Conservation (phyloP, 305 asterid species). For the Andrographis paniculata region DNA sequence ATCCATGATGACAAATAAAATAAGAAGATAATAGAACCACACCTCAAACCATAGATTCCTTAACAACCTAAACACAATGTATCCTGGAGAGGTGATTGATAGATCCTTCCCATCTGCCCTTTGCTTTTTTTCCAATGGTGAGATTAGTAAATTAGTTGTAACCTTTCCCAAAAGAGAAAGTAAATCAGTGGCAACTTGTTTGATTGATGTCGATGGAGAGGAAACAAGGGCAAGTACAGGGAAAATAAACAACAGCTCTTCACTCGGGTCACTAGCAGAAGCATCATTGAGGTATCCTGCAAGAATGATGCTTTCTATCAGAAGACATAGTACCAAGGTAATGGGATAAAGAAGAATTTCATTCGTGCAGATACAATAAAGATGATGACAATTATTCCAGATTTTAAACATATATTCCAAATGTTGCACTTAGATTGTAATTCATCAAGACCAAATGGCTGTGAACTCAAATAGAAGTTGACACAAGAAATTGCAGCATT, state of each 20-base stretch:
- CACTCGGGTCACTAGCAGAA: slow-evolving; percentile 40
- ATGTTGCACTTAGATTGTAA: too few relatives aligned
- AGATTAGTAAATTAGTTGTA: slow-evolving; percentile 34
- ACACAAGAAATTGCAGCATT: not conserved
- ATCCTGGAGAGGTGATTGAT: slow-evolving; percentile 43
- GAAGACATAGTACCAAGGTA: slow-evolving; percentile 11
- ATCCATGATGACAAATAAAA: not conserved
- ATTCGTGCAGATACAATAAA: not conserved
- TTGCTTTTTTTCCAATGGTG: slow-evolving; percentile 29
- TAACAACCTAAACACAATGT: slow-evolving; percentile 51
- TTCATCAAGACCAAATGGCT: too few relatives aligned
- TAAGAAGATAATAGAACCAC: slow-evolving; percentile 20
- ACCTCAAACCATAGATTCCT: slow-evolving; percentile 81
- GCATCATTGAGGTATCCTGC: slow-evolving; percentile 38
- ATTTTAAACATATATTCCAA: too few relatives aligned
- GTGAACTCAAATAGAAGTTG: too few relatives aligned
- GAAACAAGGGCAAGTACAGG: slow-evolving; percentile 82
- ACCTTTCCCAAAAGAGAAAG: slow-evolving; percentile 59
- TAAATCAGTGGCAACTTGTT: slow-evolving; percentile 54
- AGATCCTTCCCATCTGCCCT: slow-evolving; percentile 27
- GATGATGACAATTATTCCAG: not conserved
- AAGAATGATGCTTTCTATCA: slow-evolving; percentile 20
- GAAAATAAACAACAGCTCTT: slow-evolving; percentile 77
- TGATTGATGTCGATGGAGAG: slow-evolving; percentile 68
- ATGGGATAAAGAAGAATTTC: slow-evolving; percentile 12